Conservation (phyloP, 1,284 basidiomycete species). For the Fistulinella cinereoalba region DNA sequence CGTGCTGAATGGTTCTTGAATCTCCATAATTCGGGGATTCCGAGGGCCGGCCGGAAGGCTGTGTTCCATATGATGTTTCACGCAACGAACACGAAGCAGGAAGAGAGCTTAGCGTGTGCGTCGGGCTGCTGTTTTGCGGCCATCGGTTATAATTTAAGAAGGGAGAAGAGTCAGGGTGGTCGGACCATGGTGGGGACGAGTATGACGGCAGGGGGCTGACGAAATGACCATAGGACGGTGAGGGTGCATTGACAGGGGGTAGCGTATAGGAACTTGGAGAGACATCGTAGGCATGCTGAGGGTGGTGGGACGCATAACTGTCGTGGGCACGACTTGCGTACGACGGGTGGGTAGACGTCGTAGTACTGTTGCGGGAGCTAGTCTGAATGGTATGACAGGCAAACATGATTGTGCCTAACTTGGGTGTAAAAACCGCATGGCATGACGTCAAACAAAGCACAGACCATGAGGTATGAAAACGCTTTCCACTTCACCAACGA, state of each 20-base stretch:
- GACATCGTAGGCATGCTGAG: constrained; percentile 33
- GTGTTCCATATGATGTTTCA: constrained; percentile 30
- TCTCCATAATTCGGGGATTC: constrained; percentile 31
- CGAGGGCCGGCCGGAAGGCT: constrained; percentile 15
- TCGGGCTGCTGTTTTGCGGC: constrained; percentile 37
- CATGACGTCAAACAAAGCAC: constrained; percentile 38
- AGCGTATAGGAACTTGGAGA: constrained; percentile 30
- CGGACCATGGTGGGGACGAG: constrained; percentile 49
- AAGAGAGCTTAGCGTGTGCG: constrained; percentile 32
- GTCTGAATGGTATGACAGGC: constrained; percentile 67
- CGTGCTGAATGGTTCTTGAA: constrained; percentile 25
- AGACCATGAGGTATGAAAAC: constrained; percentile 92
- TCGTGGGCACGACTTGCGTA: constrained; percentile 35
- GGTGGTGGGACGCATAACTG: constrained; percentile 40
- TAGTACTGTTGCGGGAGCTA: constrained; percentile 17
- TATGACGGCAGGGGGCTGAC: constrained; percentile 37
- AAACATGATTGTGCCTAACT: constrained; percentile 72
- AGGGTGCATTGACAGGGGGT: constrained; percentile 31
- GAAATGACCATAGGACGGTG: constrained; percentile 29
- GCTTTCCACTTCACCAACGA: constrained; percentile 75
- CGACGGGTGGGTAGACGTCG: constrained; percentile 23
- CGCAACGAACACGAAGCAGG: constrained; percentile 31
- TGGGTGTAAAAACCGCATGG: constrained; percentile 34
- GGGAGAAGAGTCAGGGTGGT: constrained; percentile 38
- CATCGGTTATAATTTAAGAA: constrained; percentile 40